A percentile compares a stretch with the other conserved stretches of the same genome.
Conservation (phyloP, 225 moss, liverwort and hornwort genomes). For the Climacium dendroides region DNA sequence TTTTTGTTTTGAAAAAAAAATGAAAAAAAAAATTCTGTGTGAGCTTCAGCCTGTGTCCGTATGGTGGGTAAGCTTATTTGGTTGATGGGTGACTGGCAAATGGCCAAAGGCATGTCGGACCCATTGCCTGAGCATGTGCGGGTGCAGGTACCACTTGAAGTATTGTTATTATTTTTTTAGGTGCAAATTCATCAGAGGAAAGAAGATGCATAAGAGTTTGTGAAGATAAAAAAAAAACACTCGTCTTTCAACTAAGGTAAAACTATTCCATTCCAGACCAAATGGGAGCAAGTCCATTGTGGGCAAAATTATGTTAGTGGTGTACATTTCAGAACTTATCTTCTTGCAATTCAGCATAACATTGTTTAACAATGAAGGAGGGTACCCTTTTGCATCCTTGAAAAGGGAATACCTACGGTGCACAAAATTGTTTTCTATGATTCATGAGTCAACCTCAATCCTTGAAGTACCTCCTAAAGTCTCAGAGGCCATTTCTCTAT, state of each 20-base stretch:
- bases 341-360: not conserved
- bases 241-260: no score
- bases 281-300: no score
- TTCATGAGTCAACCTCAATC: fast-evolving
- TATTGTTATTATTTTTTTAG: not conserved
- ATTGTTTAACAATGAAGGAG: not conserved
- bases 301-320: no score
- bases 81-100: no score
- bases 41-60: not conserved
- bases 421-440: not conserved
- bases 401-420: fast-evolving
- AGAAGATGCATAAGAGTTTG: not conserved
- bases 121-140: no score
- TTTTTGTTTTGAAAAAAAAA: not conserved
- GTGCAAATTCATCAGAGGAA: not conserved
- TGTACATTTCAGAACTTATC: no score
- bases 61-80: not conserved
- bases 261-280: no score
- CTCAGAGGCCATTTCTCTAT: no score
- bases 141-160: not conserved
- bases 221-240: not conserved
- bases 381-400: no score
- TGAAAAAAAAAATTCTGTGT: no score
- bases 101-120: no score
- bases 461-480: not conserved